Evolutionary conservation across 495 filamentous ascomycete genomes (phyloP), one percentile per base, ranked within the genome.

Genomic region (Aspergillus leporis): DNA sequence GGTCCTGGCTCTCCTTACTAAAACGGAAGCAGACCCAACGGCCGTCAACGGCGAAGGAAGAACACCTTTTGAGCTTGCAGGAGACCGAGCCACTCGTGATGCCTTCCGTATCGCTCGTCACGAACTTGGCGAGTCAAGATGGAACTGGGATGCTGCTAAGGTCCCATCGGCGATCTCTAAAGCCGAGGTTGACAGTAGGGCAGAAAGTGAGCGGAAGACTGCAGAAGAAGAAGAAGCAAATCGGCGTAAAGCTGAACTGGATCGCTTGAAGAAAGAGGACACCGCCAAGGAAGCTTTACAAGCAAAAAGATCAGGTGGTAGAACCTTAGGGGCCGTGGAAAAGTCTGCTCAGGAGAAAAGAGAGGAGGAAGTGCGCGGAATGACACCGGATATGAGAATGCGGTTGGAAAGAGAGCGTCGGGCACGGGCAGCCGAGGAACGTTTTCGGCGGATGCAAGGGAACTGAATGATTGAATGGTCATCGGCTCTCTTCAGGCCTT

Each of bases 41-140:
- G 14, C 85, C 4, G 63, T 68, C 12, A 98, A 88, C 69, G 68
- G 65, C 10, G 81, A 84, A 36, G 89, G 87, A 19, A 89, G 86
- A 65, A 88, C 91, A 0, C 73, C 94, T 0, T 98, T 96, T 68
- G 91, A 95, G 41, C 82, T 98, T 5, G 84, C 90, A 10, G 91
- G 95, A 31, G 91, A 98, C 68, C 83, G 93, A 2, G 75, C 87
- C 3, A 96, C 92, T 0, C 84, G 94, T 1, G 93, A 98, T 65
- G 90, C 92, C 5, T 98, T 98, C 77, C 89, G 95, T 4, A 81
- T 97, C 22, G 91, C 92, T 0, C 87, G 94, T 9, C 78, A 81
- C 47, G 88, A 93, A 65, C 78, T 97, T 1, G 93, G 92, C 3
- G 92, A 94, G 66, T 62, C 64, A 0, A 72, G 70, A 54, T 97